Evolutionary conservation across 345 rosid species (phyloP).

Genomic region (Turritis glabra): DNA sequence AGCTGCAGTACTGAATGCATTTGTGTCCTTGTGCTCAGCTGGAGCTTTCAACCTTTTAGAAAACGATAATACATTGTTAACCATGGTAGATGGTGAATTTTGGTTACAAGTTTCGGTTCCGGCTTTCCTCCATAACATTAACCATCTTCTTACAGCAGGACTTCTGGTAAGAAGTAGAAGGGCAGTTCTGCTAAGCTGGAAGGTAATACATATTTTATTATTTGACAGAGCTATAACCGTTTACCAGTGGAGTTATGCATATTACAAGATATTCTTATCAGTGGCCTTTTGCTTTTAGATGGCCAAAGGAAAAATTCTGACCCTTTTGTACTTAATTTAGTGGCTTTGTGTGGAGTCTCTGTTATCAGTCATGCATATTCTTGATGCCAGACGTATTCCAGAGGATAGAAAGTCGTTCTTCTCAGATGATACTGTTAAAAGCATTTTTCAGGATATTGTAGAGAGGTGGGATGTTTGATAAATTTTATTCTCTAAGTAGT

Average conservation of each 20-base stretch:
- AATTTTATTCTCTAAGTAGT: background rate
- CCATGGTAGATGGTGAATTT: conserved; percentile 46
- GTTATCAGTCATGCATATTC: conserved; percentile 58
- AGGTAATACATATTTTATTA: conserved; percentile 52
- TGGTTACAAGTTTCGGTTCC: conserved; percentile 63
- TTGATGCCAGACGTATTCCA: conserved; percentile 48
- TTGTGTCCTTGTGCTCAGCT: conserved; percentile 55
- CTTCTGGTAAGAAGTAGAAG: conserved; percentile 69
- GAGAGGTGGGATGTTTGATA: conserved; percentile 61
- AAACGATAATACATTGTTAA: conserved; percentile 39
- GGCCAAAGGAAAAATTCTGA: background rate
- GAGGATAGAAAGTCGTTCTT: conserved; percentile 51
- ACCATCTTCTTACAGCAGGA: conserved; percentile 70
- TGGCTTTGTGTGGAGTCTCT: conserved; percentile 86
- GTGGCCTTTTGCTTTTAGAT: conserved; percentile 2
- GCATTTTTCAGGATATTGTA: conserved; percentile 62
- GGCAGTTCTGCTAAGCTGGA: conserved; percentile 80
- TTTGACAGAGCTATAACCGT: background rate
- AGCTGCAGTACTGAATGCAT: conserved; percentile 53
- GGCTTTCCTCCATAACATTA: conserved; percentile 70
- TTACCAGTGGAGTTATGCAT: conserved; percentile 16
- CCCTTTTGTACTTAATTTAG: conserved; percentile 44
- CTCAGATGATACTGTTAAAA: conserved; percentile 63
- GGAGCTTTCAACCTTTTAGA: conserved; percentile 52
- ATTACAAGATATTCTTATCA: conserved; percentile 3